Evolutionary conservation across 2,329 filamentous ascomycete species (phyloP).

Genomic region (Hymenoscyphus albidus): DNA sequence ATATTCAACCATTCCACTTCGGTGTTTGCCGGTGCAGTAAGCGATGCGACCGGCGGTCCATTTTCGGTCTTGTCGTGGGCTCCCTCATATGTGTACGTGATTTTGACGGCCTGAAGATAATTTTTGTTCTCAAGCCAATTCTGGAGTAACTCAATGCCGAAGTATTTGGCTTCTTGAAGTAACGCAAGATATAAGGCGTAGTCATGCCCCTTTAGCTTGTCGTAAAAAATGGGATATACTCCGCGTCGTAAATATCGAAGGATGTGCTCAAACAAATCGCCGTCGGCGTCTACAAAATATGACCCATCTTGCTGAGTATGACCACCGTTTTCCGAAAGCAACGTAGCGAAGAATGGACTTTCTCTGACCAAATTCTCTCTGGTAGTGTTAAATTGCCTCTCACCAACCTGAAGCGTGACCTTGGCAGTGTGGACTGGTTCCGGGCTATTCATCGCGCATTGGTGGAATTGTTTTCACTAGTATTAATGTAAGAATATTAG

Average conservation of each 20-base stretch:
- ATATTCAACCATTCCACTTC: conserved; percentile 1
- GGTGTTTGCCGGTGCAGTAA: background rate
- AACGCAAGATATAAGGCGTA: conserved; percentile 35
- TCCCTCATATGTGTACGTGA: conserved; percentile 1
- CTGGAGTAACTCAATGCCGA: conserved; percentile 18
- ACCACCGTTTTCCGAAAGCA: conserved; percentile 27
- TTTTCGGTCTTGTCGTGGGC: background rate
- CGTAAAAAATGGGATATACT: conserved; percentile 37
- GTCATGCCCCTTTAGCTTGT: conserved; percentile 33
- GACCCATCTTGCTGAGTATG: conserved; percentile 31
- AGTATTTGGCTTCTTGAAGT: conserved; percentile 36
- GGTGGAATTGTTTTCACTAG: background rate
- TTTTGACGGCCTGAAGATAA: conserved; percentile 8
- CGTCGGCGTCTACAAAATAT: conserved; percentile 40
- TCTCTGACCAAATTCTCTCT: conserved; percentile 3
- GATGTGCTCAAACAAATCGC: conserved; percentile 36
- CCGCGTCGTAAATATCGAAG: conserved; percentile 36
- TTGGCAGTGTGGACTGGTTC: background rate
- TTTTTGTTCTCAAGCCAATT: conserved; percentile 5
- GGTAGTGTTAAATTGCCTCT: conserved; percentile 4
- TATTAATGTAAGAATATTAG: background rate
- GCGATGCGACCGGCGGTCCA: background rate
- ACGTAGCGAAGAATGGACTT: conserved; percentile 3
- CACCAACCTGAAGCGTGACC: conserved; percentile 7
- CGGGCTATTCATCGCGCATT: background rate